phyloP scores from a whole-genome alignment of 2,329 filamentous ascomycete species.

The Aspergillus ibericus region DNA sequence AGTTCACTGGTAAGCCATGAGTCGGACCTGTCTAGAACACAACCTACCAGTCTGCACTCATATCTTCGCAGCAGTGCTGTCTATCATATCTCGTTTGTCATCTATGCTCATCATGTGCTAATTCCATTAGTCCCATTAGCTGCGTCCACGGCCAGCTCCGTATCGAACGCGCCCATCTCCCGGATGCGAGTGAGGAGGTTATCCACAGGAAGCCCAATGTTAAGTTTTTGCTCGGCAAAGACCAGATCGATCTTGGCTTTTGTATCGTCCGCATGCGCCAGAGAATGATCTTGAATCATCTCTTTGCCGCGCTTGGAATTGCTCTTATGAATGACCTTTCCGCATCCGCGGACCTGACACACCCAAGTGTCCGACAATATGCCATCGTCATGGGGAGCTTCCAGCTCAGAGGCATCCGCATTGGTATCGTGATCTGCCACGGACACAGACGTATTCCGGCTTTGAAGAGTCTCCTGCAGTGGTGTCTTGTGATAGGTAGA shows the following conservation, averaged over 20 bases:
- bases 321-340: conserved; percentile 33
- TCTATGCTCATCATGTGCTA: conserved; percentile 7
- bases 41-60: not conserved
- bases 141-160: conserved; percentile 15
- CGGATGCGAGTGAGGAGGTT: conserved; percentile 36
- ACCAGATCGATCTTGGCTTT: conserved; percentile 38
- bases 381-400: conserved; percentile 12
- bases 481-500: conserved; percentile 27
- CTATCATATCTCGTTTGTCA: not conserved
- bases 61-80: not conserved
- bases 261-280: conserved; percentile 37
- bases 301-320: conserved; percentile 34
- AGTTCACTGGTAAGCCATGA: not conserved
- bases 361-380: conserved; percentile 34
- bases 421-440: conserved; percentile 10
- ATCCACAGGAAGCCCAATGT: conserved; percentile 33
- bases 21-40: not conserved
- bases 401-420: conserved; percentile 13
- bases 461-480: conserved; percentile 30
- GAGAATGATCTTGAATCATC: conserved; percentile 33
- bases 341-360: conserved; percentile 35
- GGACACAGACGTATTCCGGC: conserved; percentile 21
- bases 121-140: conserved; percentile 12
- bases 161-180: conserved; percentile 27
- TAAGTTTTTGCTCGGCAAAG: conserved; percentile 36